Conservation (phyloP, 148 eudicot genomes). For the Cornus florida region DNA sequence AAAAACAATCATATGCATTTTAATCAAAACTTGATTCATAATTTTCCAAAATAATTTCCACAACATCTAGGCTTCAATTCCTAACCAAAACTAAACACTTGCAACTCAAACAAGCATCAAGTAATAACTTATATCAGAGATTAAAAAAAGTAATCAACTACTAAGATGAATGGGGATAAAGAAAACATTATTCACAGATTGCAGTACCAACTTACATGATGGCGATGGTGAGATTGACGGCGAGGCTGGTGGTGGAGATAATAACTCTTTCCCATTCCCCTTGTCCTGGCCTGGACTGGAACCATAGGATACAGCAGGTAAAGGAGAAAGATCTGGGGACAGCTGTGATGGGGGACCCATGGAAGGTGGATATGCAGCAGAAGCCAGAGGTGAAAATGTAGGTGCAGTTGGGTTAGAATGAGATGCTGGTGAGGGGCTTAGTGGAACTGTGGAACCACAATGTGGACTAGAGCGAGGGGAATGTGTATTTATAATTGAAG, state of each 20-base stretch:
- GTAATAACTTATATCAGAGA: not conserved
- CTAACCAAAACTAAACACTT: not conserved
- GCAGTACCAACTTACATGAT: constrained; percentile 33
- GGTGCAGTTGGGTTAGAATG: constrained; percentile 13
- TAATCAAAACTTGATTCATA: not conserved
- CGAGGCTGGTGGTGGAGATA: constrained; percentile 12
- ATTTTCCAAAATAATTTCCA: not conserved
- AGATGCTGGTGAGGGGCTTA: constrained; percentile 26
- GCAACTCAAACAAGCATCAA: not conserved
- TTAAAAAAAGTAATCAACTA: not conserved
- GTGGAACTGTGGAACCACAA: constrained; percentile 19
- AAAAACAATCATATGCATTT: not conserved
- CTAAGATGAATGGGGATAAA: not conserved
- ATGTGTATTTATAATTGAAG: constrained; percentile 14
- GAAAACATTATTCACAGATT: not conserved
- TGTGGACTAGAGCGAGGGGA: constrained; percentile 10
- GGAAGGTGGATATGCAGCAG: constrained; percentile 10
- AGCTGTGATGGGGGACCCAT: constrained; percentile 15
- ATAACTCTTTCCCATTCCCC: constrained; percentile 4
- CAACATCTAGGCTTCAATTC: not conserved
- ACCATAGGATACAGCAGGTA: constrained; percentile 24
- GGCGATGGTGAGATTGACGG: constrained; percentile 11
- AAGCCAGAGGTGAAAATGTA: constrained; percentile 20
- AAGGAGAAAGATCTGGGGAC: constrained; percentile 32
- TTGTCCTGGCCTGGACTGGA: constrained; percentile 16